phyloP scores from a whole-genome alignment of 306 rosid species.

The Dryas alaskensis region DNA sequence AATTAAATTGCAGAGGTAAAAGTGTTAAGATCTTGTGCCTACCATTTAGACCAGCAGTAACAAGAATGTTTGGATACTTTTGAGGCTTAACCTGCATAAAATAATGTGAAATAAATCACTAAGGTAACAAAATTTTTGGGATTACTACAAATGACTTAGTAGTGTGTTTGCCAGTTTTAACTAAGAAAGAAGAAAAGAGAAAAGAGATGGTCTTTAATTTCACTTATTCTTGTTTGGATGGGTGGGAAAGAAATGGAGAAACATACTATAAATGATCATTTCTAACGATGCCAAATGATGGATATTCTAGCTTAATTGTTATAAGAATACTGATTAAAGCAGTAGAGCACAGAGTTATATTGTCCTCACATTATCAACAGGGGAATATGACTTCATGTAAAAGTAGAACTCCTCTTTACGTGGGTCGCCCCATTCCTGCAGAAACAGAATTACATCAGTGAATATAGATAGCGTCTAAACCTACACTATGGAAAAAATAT shows the following conservation, averaged over 20 bases:
- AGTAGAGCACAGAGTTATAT: slow-evolving; percentile 2
- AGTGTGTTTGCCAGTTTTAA: background rate
- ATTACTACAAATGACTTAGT: slow-evolving; percentile 5
- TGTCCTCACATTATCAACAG: slow-evolving; percentile 83
- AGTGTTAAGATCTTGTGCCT: slow-evolving; percentile 19
- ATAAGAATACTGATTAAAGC: slow-evolving; percentile 14
- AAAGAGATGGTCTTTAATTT: background rate
- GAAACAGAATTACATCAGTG: slow-evolving; percentile 25
- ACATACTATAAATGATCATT: background rate
- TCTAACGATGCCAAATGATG: slow-evolving; percentile 2
- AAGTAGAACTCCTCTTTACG: slow-evolving; percentile 86
- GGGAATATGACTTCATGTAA: slow-evolving; percentile 97
- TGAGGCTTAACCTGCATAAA: slow-evolving; percentile 68
- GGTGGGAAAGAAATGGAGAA: background rate
- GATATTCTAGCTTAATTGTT: background rate
- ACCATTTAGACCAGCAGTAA: slow-evolving; percentile 96
- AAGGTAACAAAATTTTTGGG: background rate
- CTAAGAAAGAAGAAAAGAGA: background rate
- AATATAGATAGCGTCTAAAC: background rate
- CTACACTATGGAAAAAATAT: background rate
- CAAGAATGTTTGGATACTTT: slow-evolving; percentile 74
- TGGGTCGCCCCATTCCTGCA: slow-evolving; percentile 99
- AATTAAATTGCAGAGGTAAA: background rate
- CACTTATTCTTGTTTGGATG: background rate
- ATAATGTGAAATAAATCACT: slow-evolving; percentile 19